These are phyloP conservation scores for Blastomyces percursus DNA, from an alignment of 2,329 filamentous ascomycete species.

Conservation along the genomic window DNA sequence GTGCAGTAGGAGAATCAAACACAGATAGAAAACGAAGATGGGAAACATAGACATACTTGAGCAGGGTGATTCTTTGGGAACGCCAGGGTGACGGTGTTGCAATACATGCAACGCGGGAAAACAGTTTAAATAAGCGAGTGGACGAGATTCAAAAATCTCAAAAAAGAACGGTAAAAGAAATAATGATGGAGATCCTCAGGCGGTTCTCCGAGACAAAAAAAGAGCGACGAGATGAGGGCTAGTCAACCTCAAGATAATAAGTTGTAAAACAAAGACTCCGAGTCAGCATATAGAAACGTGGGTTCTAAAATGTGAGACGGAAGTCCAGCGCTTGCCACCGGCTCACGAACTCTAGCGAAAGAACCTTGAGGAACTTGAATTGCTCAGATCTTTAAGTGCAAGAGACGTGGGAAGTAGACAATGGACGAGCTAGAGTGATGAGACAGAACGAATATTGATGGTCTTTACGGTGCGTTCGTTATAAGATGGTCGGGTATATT, in stretches of 20 bases:
- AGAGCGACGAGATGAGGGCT: conserved; percentile 31
- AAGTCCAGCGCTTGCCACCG: background rate
- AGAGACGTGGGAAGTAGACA: conserved; percentile 1
- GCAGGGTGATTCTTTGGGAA: conserved; percentile 36
- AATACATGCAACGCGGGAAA: conserved; percentile 33
- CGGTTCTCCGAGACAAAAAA: conserved; percentile 35
- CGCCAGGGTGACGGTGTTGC: conserved; percentile 42
- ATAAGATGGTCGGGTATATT: background rate
- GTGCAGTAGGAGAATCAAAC: conserved; percentile 17
- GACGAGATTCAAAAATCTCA: conserved; percentile 31
- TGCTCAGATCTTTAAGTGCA: conserved; percentile 2
- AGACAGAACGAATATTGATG: conserved; percentile 2
- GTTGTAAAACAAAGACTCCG: conserved; percentile 22
- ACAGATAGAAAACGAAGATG: conserved; percentile 7
- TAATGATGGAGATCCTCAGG: conserved; percentile 25
- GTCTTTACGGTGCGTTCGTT: background rate
- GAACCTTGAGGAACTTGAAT: conserved; percentile 12
- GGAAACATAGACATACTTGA: conserved; percentile 34
- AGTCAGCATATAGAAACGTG: conserved; percentile 26
- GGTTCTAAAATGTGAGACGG: conserved; percentile 17
- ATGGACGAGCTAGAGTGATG: background rate
- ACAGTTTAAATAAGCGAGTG: conserved; percentile 37
- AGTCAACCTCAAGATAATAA: conserved; percentile 25
- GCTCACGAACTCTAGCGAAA: conserved; percentile 13
- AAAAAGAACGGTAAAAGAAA: conserved; percentile 22